Evolutionary conservation across 768 basidiomycete genomes (phyloP).

Genomic region (Termitomyces sp.): DNA sequence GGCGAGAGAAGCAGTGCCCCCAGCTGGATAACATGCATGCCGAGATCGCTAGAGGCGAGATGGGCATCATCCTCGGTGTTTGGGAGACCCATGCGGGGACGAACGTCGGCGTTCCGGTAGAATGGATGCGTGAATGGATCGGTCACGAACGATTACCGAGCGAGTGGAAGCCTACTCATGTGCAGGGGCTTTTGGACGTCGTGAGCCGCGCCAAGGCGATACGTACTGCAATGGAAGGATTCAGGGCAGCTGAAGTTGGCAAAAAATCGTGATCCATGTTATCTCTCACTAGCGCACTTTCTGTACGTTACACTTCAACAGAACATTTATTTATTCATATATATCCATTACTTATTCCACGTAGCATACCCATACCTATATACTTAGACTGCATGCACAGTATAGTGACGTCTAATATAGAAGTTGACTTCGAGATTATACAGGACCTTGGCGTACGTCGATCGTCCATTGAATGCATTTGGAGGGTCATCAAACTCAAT

Average conservation of each 20-base stretch:
- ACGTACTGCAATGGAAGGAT: background rate
- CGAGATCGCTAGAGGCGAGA: background rate
- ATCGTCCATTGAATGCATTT: no score
- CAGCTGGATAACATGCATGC: background rate
- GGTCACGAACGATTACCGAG: background rate
- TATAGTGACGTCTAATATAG: no score
- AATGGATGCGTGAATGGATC: background rate
- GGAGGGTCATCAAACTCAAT: no score
- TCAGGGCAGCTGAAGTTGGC: background rate
- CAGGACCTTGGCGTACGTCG: no score
- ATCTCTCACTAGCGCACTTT: background rate
- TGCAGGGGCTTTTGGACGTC: background rate
- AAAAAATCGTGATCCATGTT: no score
- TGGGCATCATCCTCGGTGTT: background rate
- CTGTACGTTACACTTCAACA: no score
- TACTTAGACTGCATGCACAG: no score
- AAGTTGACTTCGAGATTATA: no score
- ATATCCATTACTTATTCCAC: no score
- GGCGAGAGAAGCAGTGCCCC: background rate
- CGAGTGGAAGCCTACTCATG: background rate
- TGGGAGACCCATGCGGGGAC: background rate
- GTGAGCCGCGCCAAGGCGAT: background rate
- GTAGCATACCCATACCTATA: no score
- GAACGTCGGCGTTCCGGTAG: background rate
- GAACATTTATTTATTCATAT: no score